Evolutionary conservation across 2,329 filamentous ascomycete genomes (phyloP), one percentile per base, ranked within the genome.

Genomic region (Paradendryphiella salina): DNA sequence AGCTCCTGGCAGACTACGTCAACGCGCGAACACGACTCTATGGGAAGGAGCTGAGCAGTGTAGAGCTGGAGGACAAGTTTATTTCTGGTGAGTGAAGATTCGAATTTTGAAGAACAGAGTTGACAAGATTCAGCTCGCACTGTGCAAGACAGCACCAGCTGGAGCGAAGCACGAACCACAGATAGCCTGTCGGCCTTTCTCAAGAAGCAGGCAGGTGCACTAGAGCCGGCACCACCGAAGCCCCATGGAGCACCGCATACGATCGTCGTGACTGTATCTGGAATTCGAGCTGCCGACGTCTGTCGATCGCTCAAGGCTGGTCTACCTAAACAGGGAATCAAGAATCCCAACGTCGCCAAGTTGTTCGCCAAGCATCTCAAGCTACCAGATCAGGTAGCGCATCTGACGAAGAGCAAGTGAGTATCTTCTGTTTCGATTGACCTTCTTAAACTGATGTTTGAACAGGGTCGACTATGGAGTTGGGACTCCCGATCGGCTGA

Each of bases 291-390:
- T 4, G 91, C 93, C 13, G 89, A 97, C 67, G 76, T 96, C 3
- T 77, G 96, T 57, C 83, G 90, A 39, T 85, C 85, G 59, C 93
- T 94, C 63, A 89, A 92, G 69, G 86, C 81, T 8, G 70, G 68
- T 5, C 56, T 72, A 9, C 67, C 70, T 4, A 67, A 67, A 40
- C 61, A 71, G 42, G 70, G 69, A 17, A 49, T 71, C 44, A 90
- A 94, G 71, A 85, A 90, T 7, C 85, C 82, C 41, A 82, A 84
- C 37, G 86, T 99, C 1, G 88, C 89, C 2, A 99, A 99, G 73
- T 79, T 99, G 69, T 99, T 99, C 73, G 93, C 94, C 26, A 99
- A 99, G 74, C 94, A 99, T 73, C 96, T 99, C 78, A 99, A 99
- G 76, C 75, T 99, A 9, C 84, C 89, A 45, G 93, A 97, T 64